Conservation (phyloP, 2,329 filamentous ascomycete species). For the Rutstroemia sp. region DNA sequence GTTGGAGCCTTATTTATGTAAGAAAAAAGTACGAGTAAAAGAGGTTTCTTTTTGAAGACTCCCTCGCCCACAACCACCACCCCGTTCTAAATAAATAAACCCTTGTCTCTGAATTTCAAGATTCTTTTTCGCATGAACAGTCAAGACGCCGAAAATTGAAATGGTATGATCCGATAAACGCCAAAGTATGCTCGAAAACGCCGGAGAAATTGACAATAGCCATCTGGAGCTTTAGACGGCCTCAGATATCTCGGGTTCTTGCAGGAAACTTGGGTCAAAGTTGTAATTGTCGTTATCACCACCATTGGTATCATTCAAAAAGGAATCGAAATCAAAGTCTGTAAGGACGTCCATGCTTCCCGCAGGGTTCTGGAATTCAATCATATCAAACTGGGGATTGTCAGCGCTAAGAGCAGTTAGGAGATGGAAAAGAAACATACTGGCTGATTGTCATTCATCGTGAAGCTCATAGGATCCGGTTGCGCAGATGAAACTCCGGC, state of each 20-base stretch:
- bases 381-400: constrained; percentile 28
- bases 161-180: constrained; percentile 29
- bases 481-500: constrained; percentile 38
- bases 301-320: constrained; percentile 44
- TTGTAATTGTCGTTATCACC: constrained; percentile 46
- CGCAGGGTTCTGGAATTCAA: constrained; percentile 50
- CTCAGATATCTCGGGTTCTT: constrained; percentile 48
- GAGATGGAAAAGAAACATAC: constrained; percentile 11
- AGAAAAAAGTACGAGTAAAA: neutral
- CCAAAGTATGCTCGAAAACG: constrained; percentile 30
- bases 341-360: constrained; percentile 49
- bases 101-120: constrained; percentile 6
- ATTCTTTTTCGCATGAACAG: constrained; percentile 25
- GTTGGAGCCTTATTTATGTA: too few relatives aligned
- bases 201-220: constrained; percentile 20
- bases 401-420: constrained; percentile 6
- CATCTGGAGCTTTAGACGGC: constrained; percentile 36
- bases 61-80: constrained; percentile 2
- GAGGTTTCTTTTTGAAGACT: constrained; percentile 1
- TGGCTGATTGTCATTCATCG: constrained; percentile 33
- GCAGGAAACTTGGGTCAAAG: constrained; percentile 49
- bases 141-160: constrained; percentile 21
- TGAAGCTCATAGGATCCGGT: constrained; percentile 42
- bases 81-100: constrained; percentile 4
- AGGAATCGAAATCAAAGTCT: constrained; percentile 63